These are phyloP conservation scores for Globisporangium heterothallicum DNA, from an alignment of 352 stramenopile genomes.

Conservation along the genomic window DNA sequence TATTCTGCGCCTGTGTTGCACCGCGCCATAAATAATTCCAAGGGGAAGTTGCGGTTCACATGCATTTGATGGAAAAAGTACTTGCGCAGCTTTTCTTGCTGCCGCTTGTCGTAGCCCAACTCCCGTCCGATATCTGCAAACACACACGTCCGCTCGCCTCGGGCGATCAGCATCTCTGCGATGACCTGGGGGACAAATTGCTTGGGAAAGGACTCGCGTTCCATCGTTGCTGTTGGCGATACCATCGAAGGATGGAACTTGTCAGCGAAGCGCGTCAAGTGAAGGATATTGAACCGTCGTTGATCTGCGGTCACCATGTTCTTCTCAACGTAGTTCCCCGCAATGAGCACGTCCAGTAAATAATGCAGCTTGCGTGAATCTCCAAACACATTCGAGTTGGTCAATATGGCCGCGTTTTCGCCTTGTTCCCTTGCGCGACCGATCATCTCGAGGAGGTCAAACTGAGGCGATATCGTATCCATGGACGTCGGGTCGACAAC, in stretches of 20 bases:
- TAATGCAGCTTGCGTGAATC: conserved; percentile 78
- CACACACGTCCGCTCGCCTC: conserved; percentile 64
- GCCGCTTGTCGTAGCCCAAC: conserved; percentile 65
- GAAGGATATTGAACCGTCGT: conserved; percentile 76
- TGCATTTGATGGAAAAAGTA: conserved; percentile 79
- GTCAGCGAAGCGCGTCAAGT: conserved; percentile 56
- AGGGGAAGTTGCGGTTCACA: conserved; percentile 41
- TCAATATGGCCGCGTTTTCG: conserved; percentile 54
- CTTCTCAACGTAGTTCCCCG: conserved; percentile 52
- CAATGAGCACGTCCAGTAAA: conserved; percentile 74
- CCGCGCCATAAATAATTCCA: conserved; percentile 78
- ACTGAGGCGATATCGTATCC: conserved; percentile 61
- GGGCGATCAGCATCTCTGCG: conserved; percentile 52
- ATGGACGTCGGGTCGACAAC: conserved; percentile 45
- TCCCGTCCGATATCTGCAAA: conserved; percentile 85
- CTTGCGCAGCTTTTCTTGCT: conserved; percentile 78
- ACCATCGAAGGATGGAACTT: conserved; percentile 72
- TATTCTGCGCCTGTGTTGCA: conserved; percentile 59
- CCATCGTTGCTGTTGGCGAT: conserved; percentile 41
- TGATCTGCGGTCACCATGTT: conserved; percentile 70
- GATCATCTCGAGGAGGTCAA: conserved; percentile 78
- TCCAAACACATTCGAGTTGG: conserved; percentile 52
- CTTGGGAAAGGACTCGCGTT: conserved; percentile 58
- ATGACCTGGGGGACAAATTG: conserved; percentile 53
- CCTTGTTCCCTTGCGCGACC: conserved; percentile 49